Evolutionary conservation across 148 eudicot genomes (phyloP).

Genomic region (Rheum nobile): DNA sequence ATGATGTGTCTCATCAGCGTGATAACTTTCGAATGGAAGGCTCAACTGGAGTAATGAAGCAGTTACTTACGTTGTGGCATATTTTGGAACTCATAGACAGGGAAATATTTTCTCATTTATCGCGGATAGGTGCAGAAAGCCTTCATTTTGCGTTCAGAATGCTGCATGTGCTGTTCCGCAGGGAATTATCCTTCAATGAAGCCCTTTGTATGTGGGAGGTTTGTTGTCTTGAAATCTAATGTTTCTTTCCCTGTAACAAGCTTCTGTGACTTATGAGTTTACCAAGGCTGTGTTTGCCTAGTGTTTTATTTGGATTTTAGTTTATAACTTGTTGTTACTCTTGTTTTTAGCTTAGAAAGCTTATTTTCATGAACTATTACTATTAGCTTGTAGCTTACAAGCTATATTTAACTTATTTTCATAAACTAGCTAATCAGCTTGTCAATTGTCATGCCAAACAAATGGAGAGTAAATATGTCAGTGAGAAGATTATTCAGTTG

Average conservation of each 20-base stretch:
- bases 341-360: too few species aligned
- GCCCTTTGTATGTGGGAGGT: constrained; percentile 99
- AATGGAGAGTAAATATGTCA: background rate
- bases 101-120: constrained; percentile 81
- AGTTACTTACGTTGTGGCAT: constrained; percentile 82
- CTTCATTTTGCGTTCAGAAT: constrained; percentile 98
- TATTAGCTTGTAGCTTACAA: background rate
- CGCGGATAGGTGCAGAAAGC: constrained; percentile 93
- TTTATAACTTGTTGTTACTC: background rate
- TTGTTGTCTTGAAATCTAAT: constrained; percentile 29
- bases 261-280: background rate
- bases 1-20: constrained; percentile 34
- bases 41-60: constrained; percentile 95
- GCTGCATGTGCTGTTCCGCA: constrained; percentile 92
- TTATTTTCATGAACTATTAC: too few species aligned
- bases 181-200: constrained; percentile 88
- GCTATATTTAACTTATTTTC: background rate
- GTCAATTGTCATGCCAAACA: background rate
- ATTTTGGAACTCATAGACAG: constrained; percentile 71
- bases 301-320: background rate
- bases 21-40: constrained; percentile 96
- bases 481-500: background rate
- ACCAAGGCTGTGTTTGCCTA: background rate
- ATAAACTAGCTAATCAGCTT: background rate
- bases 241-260: background rate